phyloP scores from a whole-genome alignment of 1,284 basidiomycete genomes.

The Sanghuangporus weigelae region DNA sequence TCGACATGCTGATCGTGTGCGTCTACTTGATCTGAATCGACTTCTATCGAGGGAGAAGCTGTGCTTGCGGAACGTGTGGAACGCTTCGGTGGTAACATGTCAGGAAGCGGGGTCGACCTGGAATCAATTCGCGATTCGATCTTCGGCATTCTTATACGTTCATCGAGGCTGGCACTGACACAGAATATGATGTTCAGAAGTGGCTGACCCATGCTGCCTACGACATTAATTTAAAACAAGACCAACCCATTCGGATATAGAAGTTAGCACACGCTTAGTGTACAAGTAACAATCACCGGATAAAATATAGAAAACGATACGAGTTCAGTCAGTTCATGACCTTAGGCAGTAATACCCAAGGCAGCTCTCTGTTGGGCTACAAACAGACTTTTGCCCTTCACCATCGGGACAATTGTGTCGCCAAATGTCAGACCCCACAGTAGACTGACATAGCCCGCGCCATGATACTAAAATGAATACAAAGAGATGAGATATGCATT shows the following conservation, averaged over 20 bases:
- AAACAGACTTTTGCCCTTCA: constrained; percentile 21
- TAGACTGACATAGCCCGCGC: constrained; percentile 18
- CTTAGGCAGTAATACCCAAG: constrained; percentile 11
- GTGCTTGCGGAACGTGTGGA: constrained; percentile 9
- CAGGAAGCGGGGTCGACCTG: background rate
- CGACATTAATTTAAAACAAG: background rate
- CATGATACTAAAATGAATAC: constrained; percentile 11
- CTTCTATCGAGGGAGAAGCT: background rate
- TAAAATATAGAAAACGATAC: background rate
- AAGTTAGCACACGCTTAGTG: background rate
- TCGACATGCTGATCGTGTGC: background rate
- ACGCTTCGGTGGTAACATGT: constrained; percentile 16
- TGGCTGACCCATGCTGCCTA: background rate
- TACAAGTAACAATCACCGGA: background rate
- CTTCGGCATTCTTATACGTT: background rate
- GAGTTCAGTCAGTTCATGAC: background rate
- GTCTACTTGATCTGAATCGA: background rate
- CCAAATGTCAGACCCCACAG: constrained; percentile 22
- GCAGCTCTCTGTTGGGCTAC: constrained; percentile 13
- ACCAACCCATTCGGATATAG: background rate
- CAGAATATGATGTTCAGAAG: background rate
- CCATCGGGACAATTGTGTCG: constrained; percentile 17
- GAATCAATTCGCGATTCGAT: background rate
- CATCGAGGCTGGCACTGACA: background rate
- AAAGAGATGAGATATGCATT: background rate